Conservation (phyloP, 257 asterid species). For the Vinca minor region DNA sequence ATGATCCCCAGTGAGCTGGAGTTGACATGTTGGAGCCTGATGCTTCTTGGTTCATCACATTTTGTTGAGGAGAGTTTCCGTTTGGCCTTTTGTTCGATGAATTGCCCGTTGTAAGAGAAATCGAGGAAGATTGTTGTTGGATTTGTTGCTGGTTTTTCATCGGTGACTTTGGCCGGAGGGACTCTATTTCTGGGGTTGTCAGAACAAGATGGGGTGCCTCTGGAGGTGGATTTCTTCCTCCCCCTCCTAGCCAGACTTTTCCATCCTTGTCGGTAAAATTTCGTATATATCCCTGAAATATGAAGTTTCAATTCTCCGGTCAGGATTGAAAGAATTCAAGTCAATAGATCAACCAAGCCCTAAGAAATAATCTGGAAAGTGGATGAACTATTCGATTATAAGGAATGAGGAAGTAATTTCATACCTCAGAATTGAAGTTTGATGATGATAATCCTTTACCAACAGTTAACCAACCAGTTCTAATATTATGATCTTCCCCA, state of each 20-base stretch:
- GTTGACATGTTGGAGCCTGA: constrained; percentile 49
- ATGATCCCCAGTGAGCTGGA: constrained; percentile 57
- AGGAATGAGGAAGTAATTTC: constrained; percentile 7
- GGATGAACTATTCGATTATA: background rate
- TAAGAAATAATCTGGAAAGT: too few species aligned
- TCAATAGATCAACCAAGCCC: background rate
- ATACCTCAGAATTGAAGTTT: constrained; percentile 81
- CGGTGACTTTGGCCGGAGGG: constrained; percentile 94
- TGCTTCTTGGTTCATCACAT: constrained; percentile 52
- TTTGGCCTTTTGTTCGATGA: constrained; percentile 51
- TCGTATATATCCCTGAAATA: constrained; percentile 64
- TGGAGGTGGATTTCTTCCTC: constrained; percentile 97
- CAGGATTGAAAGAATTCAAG: constrained; percentile 4
- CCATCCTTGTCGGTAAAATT: constrained; percentile 81
- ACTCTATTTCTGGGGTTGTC: constrained; percentile 88
- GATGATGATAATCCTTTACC: constrained; percentile 88
- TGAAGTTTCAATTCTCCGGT: constrained; percentile 17
- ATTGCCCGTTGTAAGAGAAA: constrained; percentile 57
- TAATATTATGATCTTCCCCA: constrained; percentile 96
- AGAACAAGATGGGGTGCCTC: constrained; percentile 90
- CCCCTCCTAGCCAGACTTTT: constrained; percentile 92
- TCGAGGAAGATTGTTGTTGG: constrained; percentile 59
- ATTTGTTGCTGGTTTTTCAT: constrained; percentile 92
- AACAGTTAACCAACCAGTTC: constrained; percentile 98
- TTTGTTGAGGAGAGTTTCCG: constrained; percentile 58